phyloP scores from a whole-genome alignment of 2,329 filamentous ascomycete genomes.

The Geosmithia putterillii region DNA sequence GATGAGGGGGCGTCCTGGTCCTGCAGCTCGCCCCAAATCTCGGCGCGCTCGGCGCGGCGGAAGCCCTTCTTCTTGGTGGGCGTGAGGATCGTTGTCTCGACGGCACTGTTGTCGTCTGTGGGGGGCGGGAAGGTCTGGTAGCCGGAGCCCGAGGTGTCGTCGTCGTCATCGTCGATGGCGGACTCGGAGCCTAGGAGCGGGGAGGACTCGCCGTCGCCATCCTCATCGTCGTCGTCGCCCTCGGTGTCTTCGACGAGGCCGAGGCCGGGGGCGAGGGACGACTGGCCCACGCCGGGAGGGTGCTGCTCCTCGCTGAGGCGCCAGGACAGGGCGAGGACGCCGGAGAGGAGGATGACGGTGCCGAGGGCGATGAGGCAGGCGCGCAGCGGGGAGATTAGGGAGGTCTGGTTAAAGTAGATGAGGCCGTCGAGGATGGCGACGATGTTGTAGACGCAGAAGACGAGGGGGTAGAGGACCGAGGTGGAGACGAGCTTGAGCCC shows the following conservation, averaged over 20 bases:
- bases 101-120: constrained; percentile 17
- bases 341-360: constrained; percentile 72
- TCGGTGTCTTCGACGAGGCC: constrained; percentile 64
- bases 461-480: constrained; percentile 88
- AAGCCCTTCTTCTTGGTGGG: constrained; percentile 34
- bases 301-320: constrained; percentile 70
- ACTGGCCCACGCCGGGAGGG: constrained; percentile 47
- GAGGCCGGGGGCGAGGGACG: constrained; percentile 68
- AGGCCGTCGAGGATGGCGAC: constrained; percentile 94
- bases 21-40: constrained; percentile 83
- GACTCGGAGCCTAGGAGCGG: constrained; percentile 37
- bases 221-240: constrained; percentile 36
- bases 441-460: constrained; percentile 99
- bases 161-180: constrained; percentile 26
- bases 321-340: constrained; percentile 89
- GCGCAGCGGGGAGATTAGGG: constrained; percentile 62
- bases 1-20: constrained; percentile 47
- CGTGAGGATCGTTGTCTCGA: constrained; percentile 23
- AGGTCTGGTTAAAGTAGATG: constrained; percentile 89
- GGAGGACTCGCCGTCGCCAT: neutral
- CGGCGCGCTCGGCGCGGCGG: constrained; percentile 54
- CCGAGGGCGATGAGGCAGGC: constrained; percentile 77
- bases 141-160: constrained; percentile 16
- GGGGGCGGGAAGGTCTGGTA: constrained; percentile 34
- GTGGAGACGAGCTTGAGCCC: constrained; percentile 92